A percentile compares a stretch with the other conserved stretches of the same genome.
These are phyloP conservation scores for Neonectria faginata DNA, from an alignment of 2,329 filamentous ascomycete species.

Conservation along the genomic window DNA sequence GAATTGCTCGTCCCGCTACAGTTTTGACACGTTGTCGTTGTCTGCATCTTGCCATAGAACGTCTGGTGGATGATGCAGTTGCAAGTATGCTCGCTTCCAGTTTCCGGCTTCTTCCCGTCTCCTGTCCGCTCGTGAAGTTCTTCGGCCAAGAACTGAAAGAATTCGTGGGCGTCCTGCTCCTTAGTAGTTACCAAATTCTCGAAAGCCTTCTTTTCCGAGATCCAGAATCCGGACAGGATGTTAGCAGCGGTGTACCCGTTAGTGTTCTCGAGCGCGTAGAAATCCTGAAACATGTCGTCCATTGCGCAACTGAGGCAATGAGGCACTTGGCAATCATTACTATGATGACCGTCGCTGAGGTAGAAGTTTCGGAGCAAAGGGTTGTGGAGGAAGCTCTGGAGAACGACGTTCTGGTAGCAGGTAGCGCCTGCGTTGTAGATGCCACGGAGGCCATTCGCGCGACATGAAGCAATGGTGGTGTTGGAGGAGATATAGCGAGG, in stretches of 20 bases:
- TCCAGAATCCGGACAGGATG: constrained; percentile 91
- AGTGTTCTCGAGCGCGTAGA: constrained; percentile 79
- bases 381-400: constrained; percentile 94
- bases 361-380: constrained; percentile 93
- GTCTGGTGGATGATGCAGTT: constrained; percentile 93
- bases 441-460: constrained; percentile 87
- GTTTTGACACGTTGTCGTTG: constrained; percentile 89
- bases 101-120: constrained; percentile 72
- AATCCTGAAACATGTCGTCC: constrained; percentile 80
- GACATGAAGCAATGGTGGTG: constrained; percentile 82
- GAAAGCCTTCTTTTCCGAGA: constrained; percentile 78
- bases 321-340: constrained; percentile 73
- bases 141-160: constrained; percentile 95
- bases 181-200: constrained; percentile 88
- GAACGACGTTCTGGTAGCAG: constrained; percentile 96
- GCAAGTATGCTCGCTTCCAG: constrained; percentile 73
- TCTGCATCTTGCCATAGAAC: constrained; percentile 92
- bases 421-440: constrained; percentile 99
- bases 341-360: constrained; percentile 88
- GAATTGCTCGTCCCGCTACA: constrained; percentile 86
- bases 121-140: constrained; percentile 87
- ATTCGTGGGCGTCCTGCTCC: constrained; percentile 97
- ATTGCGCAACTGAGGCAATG: constrained; percentile 77
- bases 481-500: constrained; percentile 82
- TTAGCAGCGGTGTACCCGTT: constrained; percentile 92